A percentile compares a stretch with the other conserved stretches of the same genome.
Evolutionary conservation across 2,329 filamentous ascomycete genomes (phyloP).

Genomic region (Curvularia lunata): DNA sequence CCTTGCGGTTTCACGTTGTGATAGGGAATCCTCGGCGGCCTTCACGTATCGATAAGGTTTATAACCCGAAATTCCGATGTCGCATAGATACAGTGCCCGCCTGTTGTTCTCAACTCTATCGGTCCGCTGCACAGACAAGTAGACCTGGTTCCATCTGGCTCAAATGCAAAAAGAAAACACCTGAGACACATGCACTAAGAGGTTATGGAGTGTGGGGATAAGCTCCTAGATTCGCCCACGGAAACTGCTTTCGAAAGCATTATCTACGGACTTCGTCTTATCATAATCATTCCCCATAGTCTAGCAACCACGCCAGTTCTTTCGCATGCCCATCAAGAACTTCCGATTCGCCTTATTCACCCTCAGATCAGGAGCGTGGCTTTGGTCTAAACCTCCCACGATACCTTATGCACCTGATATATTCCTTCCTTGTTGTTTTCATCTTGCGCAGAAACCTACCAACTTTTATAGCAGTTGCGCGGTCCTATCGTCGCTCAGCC

Average conservation of each 20-base stretch:
- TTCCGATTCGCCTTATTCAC: not conserved
- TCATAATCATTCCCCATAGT: not conserved
- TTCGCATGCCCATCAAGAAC: not conserved
- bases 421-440: no score
- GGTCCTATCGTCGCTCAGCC: conserved; percentile 34
- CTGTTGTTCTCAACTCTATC: not conserved
- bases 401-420: not conserved
- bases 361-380: not conserved
- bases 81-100: not conserved
- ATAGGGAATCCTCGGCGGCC: not conserved
- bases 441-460: not conserved
- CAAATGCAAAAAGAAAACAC: not conserved
- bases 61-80: not conserved
- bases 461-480: no score
- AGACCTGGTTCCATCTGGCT: not conserved
- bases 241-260: not conserved
- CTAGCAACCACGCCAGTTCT: not conserved
- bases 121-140: not conserved
- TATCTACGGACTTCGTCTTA: not conserved
- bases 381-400: not conserved
- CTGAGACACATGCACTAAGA: not conserved
- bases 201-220: not conserved
- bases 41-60: not conserved
- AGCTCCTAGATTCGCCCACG: not conserved
- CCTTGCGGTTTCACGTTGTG: not conserved